These are phyloP conservation scores for Schizophyllum commune DNA, from an alignment of 1,284 basidiomycete genomes.

Conservation along the genomic window DNA sequence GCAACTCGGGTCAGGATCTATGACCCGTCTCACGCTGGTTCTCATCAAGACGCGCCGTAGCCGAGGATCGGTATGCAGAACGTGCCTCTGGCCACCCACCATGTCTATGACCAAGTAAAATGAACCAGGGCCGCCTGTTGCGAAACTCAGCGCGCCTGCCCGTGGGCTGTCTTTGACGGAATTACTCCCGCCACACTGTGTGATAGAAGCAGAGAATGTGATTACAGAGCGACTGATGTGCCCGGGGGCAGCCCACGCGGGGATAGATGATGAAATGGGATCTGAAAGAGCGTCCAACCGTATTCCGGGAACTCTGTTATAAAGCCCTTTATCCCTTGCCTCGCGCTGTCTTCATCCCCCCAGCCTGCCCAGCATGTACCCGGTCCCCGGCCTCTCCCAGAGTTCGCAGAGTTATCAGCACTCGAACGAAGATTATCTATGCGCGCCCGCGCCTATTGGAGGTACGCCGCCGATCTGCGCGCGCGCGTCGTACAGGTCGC, in stretches of 20 bases:
- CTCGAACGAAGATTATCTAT: neutral
- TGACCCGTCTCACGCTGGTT: neutral
- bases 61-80: neutral
- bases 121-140: neutral
- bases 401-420: neutral
- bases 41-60: neutral
- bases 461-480: neutral
- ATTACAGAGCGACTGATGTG: neutral
- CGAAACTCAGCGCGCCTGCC: too few relatives aligned
- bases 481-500: neutral
- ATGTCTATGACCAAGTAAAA: neutral
- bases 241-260: neutral
- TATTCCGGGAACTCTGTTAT: neutral
- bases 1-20: neutral
- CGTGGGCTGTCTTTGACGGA: neutral
- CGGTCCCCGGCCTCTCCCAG: neutral
- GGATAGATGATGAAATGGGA: neutral
- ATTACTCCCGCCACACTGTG: neutral
- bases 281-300: neutral
- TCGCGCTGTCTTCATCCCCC: neutral
- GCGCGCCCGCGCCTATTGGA: neutral
- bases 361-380: neutral
- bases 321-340: neutral
- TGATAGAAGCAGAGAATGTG: neutral
- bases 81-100: neutral